Evolutionary conservation across 495 filamentous ascomycete species (phyloP).

Genomic region (Penicillium antarcticum): DNA sequence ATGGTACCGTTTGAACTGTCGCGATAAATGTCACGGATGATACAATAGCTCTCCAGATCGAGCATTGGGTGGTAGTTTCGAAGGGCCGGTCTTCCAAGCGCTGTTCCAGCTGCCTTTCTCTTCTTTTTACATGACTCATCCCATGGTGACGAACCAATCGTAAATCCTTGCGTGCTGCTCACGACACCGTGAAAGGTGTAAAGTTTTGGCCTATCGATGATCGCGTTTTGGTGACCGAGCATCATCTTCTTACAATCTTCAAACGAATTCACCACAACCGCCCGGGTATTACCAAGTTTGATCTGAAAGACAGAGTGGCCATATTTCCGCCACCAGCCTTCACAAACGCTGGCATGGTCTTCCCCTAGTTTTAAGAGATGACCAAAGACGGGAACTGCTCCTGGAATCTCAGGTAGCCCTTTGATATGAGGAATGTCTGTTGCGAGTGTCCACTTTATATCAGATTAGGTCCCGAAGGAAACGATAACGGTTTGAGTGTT

Average conservation of each 20-base stretch:
- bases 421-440: conserved; percentile 48
- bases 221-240: conserved; percentile 42
- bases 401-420: conserved; percentile 50
- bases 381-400: conserved; percentile 46
- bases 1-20: conserved; percentile 37
- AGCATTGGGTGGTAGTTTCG: conserved; percentile 49
- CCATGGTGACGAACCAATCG: conserved; percentile 46
- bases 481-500: not conserved
- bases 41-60: conserved; percentile 49
- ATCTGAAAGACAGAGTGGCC: conserved; percentile 54
- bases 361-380: conserved; percentile 54
- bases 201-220: conserved; percentile 46
- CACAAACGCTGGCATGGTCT: conserved; percentile 52
- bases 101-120: conserved; percentile 48
- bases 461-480: not conserved
- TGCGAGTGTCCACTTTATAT: conserved; percentile 10
- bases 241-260: conserved; percentile 44
- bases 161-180: conserved; percentile 43
- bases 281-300: conserved; percentile 49
- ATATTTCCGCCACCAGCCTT: conserved; percentile 52
- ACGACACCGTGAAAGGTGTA: conserved; percentile 51
- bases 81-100: conserved; percentile 42
- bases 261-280: conserved; percentile 48
- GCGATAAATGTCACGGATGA: conserved; percentile 40
- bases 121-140: conserved; percentile 52